Evolutionary conservation across 2,329 filamentous ascomycete species (phyloP).

Genomic region (Diplodia corticola): DNA sequence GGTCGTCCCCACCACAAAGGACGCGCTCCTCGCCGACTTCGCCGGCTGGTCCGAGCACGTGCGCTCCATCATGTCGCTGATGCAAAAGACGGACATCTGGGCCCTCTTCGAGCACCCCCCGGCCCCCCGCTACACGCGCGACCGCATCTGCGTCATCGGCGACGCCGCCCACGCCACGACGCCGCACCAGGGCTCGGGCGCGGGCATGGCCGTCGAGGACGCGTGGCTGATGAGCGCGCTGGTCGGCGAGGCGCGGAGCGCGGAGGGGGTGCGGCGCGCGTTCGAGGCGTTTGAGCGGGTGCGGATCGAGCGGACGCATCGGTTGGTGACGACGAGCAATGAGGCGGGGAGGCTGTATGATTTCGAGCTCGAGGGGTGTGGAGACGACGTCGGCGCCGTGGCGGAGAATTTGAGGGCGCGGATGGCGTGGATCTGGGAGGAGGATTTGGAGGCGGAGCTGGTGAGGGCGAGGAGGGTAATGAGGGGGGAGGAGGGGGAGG

Average conservation of each 20-base stretch:
- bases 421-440: constrained; percentile 45
- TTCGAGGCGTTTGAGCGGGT: constrained; percentile 41
- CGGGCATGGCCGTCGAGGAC: constrained; percentile 59
- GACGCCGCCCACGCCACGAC: constrained; percentile 59
- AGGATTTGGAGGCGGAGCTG: constrained; percentile 38
- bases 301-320: constrained; percentile 48
- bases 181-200: constrained; percentile 58
- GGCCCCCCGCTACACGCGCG: constrained; percentile 42
- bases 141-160: constrained; percentile 49
- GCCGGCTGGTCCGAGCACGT: constrained; percentile 45
- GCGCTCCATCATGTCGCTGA: constrained; percentile 42
- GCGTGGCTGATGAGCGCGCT: constrained; percentile 46
- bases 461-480: neutral
- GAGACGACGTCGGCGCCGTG: constrained; percentile 39
- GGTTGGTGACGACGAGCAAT: constrained; percentile 42
- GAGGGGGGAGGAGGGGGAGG: neutral
- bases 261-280: constrained; percentile 31
- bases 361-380: constrained; percentile 34
- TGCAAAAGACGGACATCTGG: constrained; percentile 53
- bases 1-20: constrained; percentile 43
- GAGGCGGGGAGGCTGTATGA: constrained; percentile 45
- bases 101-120: constrained; percentile 51
- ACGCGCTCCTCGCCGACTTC: constrained; percentile 46
- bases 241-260: constrained; percentile 27
- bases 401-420: constrained; percentile 33